Base-by-base conservation (phyloP, 139 green algal genomes). In the Penium margaritaceum region DNA sequence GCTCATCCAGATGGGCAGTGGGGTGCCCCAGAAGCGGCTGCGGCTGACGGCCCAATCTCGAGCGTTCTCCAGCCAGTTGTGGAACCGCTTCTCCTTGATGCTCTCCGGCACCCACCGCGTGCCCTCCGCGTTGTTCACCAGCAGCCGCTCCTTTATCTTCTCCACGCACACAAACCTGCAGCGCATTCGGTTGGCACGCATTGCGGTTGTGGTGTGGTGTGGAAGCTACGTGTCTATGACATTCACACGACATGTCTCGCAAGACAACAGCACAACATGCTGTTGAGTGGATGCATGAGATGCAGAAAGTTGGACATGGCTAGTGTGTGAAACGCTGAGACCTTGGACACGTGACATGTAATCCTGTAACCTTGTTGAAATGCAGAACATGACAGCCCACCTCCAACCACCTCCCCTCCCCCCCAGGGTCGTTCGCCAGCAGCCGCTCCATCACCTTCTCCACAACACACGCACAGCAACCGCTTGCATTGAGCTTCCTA, bases 1-100 rank as follows among this genome's bases (percentile, higher is more conserved):
- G 38, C 5, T 74, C 14, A 7, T 12, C 93, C 93, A 98, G 72
- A 98, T 95, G 63, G 93, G 93, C 36, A 98, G 85, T 30, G 94
- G 94, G 12, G 94, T 99, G 77, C 94, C 94, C 94, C 94, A 99
- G 84, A 95, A 99, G 51, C 94, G 87, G 63, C 72, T 87, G 37
- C 84, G 82, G 15, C 83, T 89, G 57, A 92, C 73, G 21, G 89
- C 89, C 92, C 92, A 97, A 84, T 97, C 92, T 62, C 90, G 85
- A 36, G 91, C 92, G 70, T 89, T 90, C 81, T 96, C 90, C 46
- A 99, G 88, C 94, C 94, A 99, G 84, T 97, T 96, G 82, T 96
- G 87, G 84, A 98, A 99, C 39, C 94, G 88, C 85, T 97, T 97
- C 78, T 99, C 95, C 81, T 77, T 77, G 1, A 99, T 91, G 76